Conservation (phyloP, 2,329 filamentous ascomycete species). For the Basipetospora chlamydospora region DNA sequence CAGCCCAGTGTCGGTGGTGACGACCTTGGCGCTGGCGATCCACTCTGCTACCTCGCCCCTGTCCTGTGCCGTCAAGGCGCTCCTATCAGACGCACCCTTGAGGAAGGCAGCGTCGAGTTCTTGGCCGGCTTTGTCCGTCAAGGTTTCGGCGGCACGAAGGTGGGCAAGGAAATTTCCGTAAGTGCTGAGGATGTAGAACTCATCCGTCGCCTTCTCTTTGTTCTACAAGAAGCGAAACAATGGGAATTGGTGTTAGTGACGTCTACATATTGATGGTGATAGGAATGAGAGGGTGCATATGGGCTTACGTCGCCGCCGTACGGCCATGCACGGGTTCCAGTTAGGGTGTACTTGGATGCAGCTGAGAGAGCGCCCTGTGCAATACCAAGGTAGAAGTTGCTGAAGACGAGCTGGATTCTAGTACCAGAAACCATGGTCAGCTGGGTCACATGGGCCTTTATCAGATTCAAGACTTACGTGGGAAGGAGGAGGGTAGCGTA, state of each 20-base stretch:
- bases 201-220: constrained; percentile 43
- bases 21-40: constrained; percentile 48
- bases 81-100: constrained; percentile 22
- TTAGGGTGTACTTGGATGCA: constrained; percentile 40
- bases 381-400: constrained; percentile 52
- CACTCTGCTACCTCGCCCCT: constrained; percentile 48
- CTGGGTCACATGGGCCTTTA: no score
- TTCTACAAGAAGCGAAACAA: no score
- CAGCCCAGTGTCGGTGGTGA: constrained; percentile 44
- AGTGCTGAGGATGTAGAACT: constrained; percentile 50
- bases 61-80: constrained; percentile 30
- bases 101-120: constrained; percentile 32
- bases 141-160: constrained; percentile 41
- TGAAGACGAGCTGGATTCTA: constrained; percentile 50
- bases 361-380: constrained; percentile 41
- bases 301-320: constrained; percentile 40
- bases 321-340: constrained; percentile 46
- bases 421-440: no score
- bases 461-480: constrained; percentile 27
- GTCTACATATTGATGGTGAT: not conserved
- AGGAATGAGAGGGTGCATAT: not conserved
- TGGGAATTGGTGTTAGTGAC: constrained; percentile 7
- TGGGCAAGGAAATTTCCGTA: constrained; percentile 52
- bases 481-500: constrained; percentile 45
- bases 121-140: constrained; percentile 40